Percentiles rank a stretch among this genome's conserved stretches.
phyloP scores from a whole-genome alignment of 2,329 filamentous ascomycete genomes.

The Pseudocercospora fuligena region DNA sequence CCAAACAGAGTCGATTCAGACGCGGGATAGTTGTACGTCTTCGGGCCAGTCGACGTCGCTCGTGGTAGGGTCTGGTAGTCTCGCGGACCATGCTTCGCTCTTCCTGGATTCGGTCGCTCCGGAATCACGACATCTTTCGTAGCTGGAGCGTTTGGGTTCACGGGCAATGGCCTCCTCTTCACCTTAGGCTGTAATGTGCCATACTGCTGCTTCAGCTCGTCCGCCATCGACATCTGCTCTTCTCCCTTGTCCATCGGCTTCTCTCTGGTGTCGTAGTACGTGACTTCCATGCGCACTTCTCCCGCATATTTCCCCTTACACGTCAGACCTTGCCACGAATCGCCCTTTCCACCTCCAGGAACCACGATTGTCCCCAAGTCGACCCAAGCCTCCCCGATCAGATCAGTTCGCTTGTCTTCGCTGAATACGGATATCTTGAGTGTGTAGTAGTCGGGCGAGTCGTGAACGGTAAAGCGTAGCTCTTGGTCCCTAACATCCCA shows the following conservation, averaged over 20 bases:
- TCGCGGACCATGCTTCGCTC: slow-evolving; percentile 42
- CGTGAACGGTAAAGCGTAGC: slow-evolving; percentile 92
- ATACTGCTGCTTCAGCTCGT: slow-evolving; percentile 35
- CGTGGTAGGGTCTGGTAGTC: slow-evolving; percentile 34
- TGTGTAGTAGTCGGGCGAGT: slow-evolving; percentile 94
- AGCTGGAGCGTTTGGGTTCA: slow-evolving; percentile 64
- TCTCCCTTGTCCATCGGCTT: slow-evolving; percentile 72
- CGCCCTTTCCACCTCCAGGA: slow-evolving; percentile 86
- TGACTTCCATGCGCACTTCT: slow-evolving; percentile 92
- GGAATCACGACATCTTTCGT: slow-evolving; percentile 36
- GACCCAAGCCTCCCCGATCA: slow-evolving; percentile 94
- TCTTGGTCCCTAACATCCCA: slow-evolving; percentile 83
- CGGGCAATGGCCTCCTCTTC: slow-evolving; percentile 83
- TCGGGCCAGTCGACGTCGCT: slow-evolving; percentile 30
- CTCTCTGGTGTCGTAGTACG: slow-evolving; percentile 88
- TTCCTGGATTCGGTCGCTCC: slow-evolving; percentile 31
- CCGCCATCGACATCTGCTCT: slow-evolving; percentile 48
- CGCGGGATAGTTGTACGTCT: slow-evolving; percentile 32
- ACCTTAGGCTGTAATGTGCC: slow-evolving; percentile 49
- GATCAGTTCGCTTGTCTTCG: slow-evolving; percentile 95
- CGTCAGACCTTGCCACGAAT: slow-evolving; percentile 86
- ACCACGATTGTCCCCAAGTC: slow-evolving; percentile 80
- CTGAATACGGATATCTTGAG: slow-evolving; percentile 97
- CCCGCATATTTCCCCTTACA: slow-evolving; percentile 95
- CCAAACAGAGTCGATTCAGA: slow-evolving; percentile 30